phyloP scores from a whole-genome alignment of 345 rosid species.

The Cochlearia excelsa region DNA sequence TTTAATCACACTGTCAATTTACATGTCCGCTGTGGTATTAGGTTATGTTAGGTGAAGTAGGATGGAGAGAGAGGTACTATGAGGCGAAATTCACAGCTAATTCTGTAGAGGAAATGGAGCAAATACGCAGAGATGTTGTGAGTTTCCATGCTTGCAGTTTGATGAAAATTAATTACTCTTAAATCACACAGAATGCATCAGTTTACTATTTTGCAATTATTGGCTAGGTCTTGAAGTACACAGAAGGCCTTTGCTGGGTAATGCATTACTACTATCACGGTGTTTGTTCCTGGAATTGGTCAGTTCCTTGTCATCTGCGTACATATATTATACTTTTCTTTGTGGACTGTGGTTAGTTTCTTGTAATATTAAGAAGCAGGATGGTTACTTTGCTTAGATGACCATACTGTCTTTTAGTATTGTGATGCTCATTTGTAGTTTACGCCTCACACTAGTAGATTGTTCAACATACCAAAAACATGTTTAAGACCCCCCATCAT shows the following conservation, averaged over 20 bases:
- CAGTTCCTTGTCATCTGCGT: constrained; percentile 38
- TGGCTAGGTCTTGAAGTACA: constrained; percentile 66
- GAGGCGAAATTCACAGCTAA: constrained; percentile 69
- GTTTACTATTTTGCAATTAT: constrained; percentile 14
- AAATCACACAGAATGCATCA: constrained; percentile 10
- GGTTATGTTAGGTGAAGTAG: constrained; percentile 76
- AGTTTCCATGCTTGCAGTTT: constrained; percentile 37
- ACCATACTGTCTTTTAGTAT: constrained; percentile 7
- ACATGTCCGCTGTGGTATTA: constrained; percentile 32
- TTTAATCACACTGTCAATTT: constrained; percentile 4
- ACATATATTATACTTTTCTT: background rate
- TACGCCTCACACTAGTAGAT: constrained; percentile 1
- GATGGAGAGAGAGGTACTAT: constrained; percentile 98
- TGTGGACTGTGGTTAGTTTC: constrained; percentile 9
- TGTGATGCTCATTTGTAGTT: constrained; percentile 4
- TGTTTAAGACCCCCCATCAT: background rate
- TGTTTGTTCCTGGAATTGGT: constrained; percentile 98
- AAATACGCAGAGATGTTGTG: constrained; percentile 79
- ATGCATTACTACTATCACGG: constrained; percentile 97
- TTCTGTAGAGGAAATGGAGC: constrained; percentile 66
- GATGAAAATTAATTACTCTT: constrained; percentile 1
- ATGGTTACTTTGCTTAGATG: constrained; percentile 8
- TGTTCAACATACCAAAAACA: constrained; percentile 3
- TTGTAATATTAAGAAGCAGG: constrained; percentile 9
- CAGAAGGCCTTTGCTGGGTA: constrained; percentile 96